Evolutionary conservation across 2,329 filamentous ascomycete genomes (phyloP), one percentile per base, ranked within the genome.

Genomic region (Knufia fluminis): DNA sequence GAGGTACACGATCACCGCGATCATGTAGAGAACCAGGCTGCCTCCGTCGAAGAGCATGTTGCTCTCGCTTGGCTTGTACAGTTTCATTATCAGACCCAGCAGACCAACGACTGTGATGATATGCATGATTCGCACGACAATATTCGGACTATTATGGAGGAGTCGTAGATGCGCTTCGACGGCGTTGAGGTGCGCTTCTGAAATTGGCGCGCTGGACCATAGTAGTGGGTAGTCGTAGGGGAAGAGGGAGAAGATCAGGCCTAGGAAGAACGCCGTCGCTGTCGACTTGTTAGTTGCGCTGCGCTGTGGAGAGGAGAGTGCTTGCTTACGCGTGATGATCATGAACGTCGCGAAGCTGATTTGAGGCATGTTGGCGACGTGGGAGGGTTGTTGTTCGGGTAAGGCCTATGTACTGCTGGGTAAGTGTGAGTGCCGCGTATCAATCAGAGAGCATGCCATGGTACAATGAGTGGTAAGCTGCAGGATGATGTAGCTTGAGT

Each of bases 241-340:
- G 70, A 97, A 94, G 55, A 83, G 82, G 61, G 89, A 89, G 78
- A 97, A 98, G 69, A 98, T 83, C 68, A 97, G 89, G 61, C 92
- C 92, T 57, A 98, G 85, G 79, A 97, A 95, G 79, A 98, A 98
- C 69, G 87, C 95, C 57, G 86, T 89, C 56, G 85, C 85, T 90
- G 60, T 28, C 9, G 24, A 22, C 12, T 2, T 7, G 47, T 44
- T 40, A 48, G 50, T 35, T 45, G 23, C 46, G 12, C 19, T 41
- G 46, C 28, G 19, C 23, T 8, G 41, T 31, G 33, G 38, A 20
- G 8, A 42, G 24, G 3, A 35, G 47, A 44, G 35, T 47, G 33
- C 45, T 46, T 35, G 26, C 38, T 52, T 24, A 46, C 48, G 40
- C 48, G 31, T 24, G 24, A 48, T 48, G 10, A 98, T 96, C 69